Base-by-base conservation (phyloP, 2,329 filamentous ascomycete species). In the Fusarium xyrophilum region DNA sequence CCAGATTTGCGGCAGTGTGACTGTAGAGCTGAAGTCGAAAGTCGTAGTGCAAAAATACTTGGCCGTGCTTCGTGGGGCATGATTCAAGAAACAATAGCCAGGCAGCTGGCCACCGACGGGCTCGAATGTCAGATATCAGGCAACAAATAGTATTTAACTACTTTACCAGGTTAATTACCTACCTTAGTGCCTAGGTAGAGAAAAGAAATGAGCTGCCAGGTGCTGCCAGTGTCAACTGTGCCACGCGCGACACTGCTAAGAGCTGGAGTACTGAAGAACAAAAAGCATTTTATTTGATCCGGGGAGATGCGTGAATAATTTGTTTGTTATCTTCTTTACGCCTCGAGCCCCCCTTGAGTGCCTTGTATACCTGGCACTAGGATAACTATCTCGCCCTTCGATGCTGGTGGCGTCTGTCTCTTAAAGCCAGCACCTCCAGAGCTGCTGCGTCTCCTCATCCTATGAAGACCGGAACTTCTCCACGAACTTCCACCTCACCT, bases 401-500 rank as follows among this genome's bases (percentile, higher is more conserved):
- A 61, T 46, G 59, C 48, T 35, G 52, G 32, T 65, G 63, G 60
- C 53, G 65, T 52, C 36, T 28, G 44, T 56, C 27, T 44, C 30
- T 42, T 58, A 53, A 63, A 60, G 62, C 71, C 69, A 71, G 52
- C 35, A 48, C 61, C 69, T 59, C 65, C 61, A 70, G 63, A 73
- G 64, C 66, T 65, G 66, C 61, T 73, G 61, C 60, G 68, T 69
- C 64, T 70, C 72, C 71, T 75, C 72, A 73, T 77, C 68, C 70
- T 76, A 76, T 70, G 72, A 74, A 74, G 71, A 71, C 65, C 62
- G 72, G 68, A 69, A 68, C 68, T 70, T 73, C 69, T 72, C 68
- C 64, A 75, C 70, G 69, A 78, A 74, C 74, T 73, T 76, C 71
- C 74, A 77, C 76, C 76, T 77, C 65, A 73, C 60, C 77, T 84